Evolutionary conservation across 2,329 filamentous ascomycete genomes (phyloP).

Genomic region (Claviceps sp.): DNA sequence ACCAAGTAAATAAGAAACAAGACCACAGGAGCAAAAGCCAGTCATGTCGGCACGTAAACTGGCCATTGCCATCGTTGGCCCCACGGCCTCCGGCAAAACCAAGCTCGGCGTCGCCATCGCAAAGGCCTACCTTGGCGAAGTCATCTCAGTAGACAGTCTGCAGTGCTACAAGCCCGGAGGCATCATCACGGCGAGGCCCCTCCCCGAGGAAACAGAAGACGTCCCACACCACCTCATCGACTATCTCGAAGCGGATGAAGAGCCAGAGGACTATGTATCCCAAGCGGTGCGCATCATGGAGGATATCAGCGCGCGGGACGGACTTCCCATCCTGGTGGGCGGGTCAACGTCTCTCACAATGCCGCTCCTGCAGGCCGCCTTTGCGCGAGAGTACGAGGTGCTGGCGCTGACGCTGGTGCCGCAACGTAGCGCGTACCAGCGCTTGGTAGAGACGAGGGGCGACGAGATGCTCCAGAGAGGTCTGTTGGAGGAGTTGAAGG

Average conservation of each 20-base stretch:
- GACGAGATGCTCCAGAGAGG: neutral
- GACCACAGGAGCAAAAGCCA: neutral
- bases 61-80: constrained; percentile 1
- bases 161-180: constrained; percentile 1
- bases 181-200: neutral
- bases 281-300: neutral
- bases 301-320: neutral
- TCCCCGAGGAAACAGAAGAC: neutral
- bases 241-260: constrained; percentile 1
- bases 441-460: neutral
- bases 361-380: neutral
- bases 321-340: neutral
- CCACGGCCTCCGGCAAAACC: constrained; percentile 2
- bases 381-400: neutral
- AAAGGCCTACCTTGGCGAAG: neutral
- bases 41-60: neutral
- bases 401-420: neutral
- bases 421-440: neutral
- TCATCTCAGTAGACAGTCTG: constrained; percentile 2
- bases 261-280: neutral
- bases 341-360: constrained; percentile 2
- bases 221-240: neutral
- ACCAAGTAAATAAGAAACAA: neutral
- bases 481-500: neutral
- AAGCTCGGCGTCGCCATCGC: constrained; percentile 2